phyloP scores from a whole-genome alignment of 2,329 filamentous ascomycete genomes.

The Fusarium sp. region DNA sequence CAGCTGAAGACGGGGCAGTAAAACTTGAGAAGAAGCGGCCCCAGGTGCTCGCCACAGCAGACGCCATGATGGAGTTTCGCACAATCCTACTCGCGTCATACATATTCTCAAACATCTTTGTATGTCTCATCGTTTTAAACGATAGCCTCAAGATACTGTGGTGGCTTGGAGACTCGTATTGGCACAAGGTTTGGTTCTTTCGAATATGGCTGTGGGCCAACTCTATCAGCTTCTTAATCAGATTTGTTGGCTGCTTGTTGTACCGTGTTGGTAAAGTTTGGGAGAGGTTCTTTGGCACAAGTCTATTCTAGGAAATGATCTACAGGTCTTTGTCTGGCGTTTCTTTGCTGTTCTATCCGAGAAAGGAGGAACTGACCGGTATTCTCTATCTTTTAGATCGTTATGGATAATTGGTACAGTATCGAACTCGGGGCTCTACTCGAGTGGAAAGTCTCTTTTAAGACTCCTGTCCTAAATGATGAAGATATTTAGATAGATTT shows the following conservation, averaged over 20 bases:
- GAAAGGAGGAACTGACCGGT: too few relatives aligned
- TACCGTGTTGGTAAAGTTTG: background rate
- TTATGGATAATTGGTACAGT: too few relatives aligned
- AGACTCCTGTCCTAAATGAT: too few relatives aligned
- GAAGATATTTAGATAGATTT: too few relatives aligned
- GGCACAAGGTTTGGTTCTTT: slow-evolving; percentile 14
- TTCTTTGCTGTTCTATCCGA: too few relatives aligned
- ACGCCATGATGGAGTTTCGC: slow-evolving; percentile 14
- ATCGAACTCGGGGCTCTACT: too few relatives aligned
- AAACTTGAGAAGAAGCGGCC: accelerated
- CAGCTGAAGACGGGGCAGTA: background rate
- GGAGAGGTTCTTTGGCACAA: accelerated
- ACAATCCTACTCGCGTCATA: slow-evolving; percentile 1
- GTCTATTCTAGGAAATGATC: too few relatives aligned
- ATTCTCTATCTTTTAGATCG: too few relatives aligned
- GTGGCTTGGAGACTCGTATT: background rate
- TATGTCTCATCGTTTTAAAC: slow-evolving; percentile 5
- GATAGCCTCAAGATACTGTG: background rate
- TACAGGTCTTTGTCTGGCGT: too few relatives aligned
- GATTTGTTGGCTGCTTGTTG: background rate
- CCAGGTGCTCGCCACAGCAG: background rate
- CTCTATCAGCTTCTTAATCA: background rate
- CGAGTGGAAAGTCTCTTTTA: too few relatives aligned
- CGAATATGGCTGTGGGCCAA: slow-evolving; percentile 3
- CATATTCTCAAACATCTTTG: slow-evolving; percentile 7